Evolutionary conservation across 805 yeast genomes (phyloP), one percentile per base, ranked within the genome.

Genomic region (Kuraishia cidri): DNA sequence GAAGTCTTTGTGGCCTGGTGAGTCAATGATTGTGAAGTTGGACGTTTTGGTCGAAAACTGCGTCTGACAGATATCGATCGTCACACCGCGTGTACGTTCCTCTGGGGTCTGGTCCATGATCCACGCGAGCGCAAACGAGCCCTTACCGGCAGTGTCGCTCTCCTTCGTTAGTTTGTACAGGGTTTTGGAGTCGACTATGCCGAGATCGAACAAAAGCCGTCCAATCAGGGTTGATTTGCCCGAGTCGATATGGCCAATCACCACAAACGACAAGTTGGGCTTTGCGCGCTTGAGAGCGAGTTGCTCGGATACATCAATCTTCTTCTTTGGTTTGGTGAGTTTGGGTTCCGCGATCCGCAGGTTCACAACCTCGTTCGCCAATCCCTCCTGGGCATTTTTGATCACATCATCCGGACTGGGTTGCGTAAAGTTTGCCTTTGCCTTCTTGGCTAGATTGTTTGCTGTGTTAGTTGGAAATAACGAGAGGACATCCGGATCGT

Each of bases 331-430:
- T 37, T 64, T 66, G 5, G 70, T 54, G 12, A 50, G 42, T 11
- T 21, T 22, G 9, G 34, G 16, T 11, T 29, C 18, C 4, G 26
- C 19, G 12, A 47, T 28, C 14, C 43, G 35, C 25, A 56, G 41
- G 16, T 40, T 40, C 7, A 53, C 34, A n/a, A 54, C 26, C 4
- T 51, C 48, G 4, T 56, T 50, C 11, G 43, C 37, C 8, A 34
- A 33, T 20, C 45, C 46, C 17, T 46, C 40, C 51, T 82, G 92
- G 1, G 86, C 85, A 26, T 58, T 53, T 32, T 71, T 47, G 3
- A 81, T 66, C 31, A 64, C 53, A 47, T 86, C 95, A 57, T 88
- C 97, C 4, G 96, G 96, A 43, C 94, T 81, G 11, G 87, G 87
- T 39, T 66, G 62, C 9, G 56, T 51, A 43, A 85, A 85, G 42